Conservation (phyloP, 1,284 basidiomycete genomes). For the Leccinum solheimii region DNA sequence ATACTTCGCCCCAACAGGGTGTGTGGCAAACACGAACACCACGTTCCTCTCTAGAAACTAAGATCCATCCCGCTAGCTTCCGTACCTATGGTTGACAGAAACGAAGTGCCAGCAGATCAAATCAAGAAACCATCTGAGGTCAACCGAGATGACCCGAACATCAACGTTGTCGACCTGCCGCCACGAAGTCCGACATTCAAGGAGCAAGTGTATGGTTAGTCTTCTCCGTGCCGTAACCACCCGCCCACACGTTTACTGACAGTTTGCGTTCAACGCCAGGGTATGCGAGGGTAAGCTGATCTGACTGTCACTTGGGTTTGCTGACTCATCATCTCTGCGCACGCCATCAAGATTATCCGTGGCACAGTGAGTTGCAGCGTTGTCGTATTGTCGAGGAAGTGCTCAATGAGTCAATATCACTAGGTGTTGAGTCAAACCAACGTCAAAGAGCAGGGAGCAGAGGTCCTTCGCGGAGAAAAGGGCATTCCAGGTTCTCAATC, state of each 20-base stretch:
- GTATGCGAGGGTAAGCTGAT: slow-evolving; percentile 32
- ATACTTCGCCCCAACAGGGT: slow-evolving; percentile 41
- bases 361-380: slow-evolving; percentile 41
- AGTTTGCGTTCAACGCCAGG: slow-evolving; percentile 23
- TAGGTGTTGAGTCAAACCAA: slow-evolving; percentile 32
- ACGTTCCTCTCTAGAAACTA: neutral
- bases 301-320: neutral
- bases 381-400: slow-evolving; percentile 4
- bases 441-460: slow-evolving; percentile 49
- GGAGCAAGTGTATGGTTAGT: slow-evolving; percentile 48
- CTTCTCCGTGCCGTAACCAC: neutral
- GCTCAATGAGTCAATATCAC: neutral
- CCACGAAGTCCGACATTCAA: slow-evolving; percentile 43
- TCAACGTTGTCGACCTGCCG: slow-evolving; percentile 28
- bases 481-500: slow-evolving; percentile 30
- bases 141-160: slow-evolving; percentile 28
- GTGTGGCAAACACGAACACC: slow-evolving; percentile 2
- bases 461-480: slow-evolving; percentile 47
- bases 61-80: slow-evolving; percentile 30
- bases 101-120: slow-evolving; percentile 32
- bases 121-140: slow-evolving; percentile 30
- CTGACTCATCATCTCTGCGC: slow-evolving; percentile 5
- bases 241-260: neutral
- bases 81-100: slow-evolving; percentile 36
- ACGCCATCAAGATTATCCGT: slow-evolving; percentile 39